These are phyloP conservation scores for Thalassiosira hispida DNA, from an alignment of 352 stramenopile species.

Conservation along the genomic window DNA sequence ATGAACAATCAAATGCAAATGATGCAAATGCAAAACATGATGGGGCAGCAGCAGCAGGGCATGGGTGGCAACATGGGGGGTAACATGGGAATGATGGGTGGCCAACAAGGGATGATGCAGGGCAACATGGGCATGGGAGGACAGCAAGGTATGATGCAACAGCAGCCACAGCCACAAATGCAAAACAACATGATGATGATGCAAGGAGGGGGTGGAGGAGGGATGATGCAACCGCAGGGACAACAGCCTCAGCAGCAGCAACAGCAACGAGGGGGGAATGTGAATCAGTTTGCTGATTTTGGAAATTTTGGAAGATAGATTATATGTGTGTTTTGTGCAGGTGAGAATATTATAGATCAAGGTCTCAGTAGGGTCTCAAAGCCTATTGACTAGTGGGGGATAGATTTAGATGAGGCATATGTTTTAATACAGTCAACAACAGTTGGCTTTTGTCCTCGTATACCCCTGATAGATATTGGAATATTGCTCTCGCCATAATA, in stretches of 20 bases:
- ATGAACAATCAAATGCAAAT: slow-evolving; percentile 46
- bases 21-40: slow-evolving; percentile 41
- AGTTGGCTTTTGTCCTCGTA: too few relatives aligned
- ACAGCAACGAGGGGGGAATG: slow-evolving; percentile 31
- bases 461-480: too few relatives aligned
- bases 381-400: too few relatives aligned
- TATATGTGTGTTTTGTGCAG: background rate
- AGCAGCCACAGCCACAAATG: slow-evolving; percentile 1
- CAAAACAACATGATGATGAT: slow-evolving; percentile 48
- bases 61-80: slow-evolving; percentile 39
- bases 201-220: slow-evolving; percentile 33
- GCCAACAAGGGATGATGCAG: slow-evolving; percentile 15
- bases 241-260: slow-evolving; percentile 27
- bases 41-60: slow-evolving; percentile 17
- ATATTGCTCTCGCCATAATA: too few relatives aligned
- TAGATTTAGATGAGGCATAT: too few relatives aligned
- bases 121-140: slow-evolving; percentile 25
- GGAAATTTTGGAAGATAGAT: slow-evolving; percentile 55
- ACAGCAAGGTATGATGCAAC: slow-evolving; percentile 44
- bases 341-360: too few relatives aligned
- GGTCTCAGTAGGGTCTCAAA: too few relatives aligned
- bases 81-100: slow-evolving; percentile 30
- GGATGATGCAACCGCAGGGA: slow-evolving; percentile 26
- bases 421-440: too few relatives aligned
- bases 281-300: slow-evolving; percentile 59